A percentile compares a stretch with the other conserved stretches of the same genome.
These are phyloP conservation scores for Crithidia acanthocephali DNA, from an alignment of 208 protist genomes.

Conservation along the genomic window DNA sequence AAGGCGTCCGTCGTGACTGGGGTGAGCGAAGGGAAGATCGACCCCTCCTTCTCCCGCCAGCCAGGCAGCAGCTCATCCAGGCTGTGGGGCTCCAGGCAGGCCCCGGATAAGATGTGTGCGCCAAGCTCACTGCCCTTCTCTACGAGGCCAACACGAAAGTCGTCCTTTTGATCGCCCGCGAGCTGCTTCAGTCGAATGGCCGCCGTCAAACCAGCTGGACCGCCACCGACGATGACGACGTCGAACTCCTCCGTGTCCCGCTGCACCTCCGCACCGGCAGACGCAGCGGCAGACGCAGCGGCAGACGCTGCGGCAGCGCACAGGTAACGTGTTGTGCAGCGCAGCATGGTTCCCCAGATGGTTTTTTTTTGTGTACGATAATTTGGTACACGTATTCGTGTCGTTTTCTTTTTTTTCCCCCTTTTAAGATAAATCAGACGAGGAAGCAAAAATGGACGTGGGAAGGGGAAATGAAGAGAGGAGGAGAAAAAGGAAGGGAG, in stretches of 20 bases:
- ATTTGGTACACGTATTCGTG: too few relatives aligned
- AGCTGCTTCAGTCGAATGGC: constrained; percentile 97
- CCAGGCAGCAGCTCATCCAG: constrained; percentile 97
- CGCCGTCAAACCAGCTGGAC: constrained; percentile 95
- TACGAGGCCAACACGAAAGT: constrained; percentile 93
- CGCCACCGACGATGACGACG: constrained; percentile 97
- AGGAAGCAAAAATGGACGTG: neutral
- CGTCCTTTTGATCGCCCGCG: constrained; percentile 66
- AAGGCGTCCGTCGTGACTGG: constrained; percentile 93
- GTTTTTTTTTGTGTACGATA: constrained; percentile 12
- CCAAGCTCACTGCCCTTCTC: constrained; percentile 97
- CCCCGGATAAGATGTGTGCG: constrained; percentile 97
- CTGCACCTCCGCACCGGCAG: constrained; percentile 34
- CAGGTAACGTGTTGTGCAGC: constrained; percentile 37
- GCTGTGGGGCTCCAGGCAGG: constrained; percentile 95
- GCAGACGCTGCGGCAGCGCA: constrained; percentile 43
- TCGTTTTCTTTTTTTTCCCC: too few relatives aligned
- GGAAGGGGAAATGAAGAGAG: neutral
- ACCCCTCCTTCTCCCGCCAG: constrained; percentile 78
- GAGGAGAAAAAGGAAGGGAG: neutral
- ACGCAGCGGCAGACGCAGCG: constrained; percentile 14
- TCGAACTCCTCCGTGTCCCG: constrained; percentile 95
- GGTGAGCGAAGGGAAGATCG: constrained; percentile 79
- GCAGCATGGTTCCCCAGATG: constrained; percentile 40
- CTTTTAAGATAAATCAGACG: too few relatives aligned